A percentile compares a stretch with the other conserved stretches of the same genome.
These are phyloP conservation scores for Nemania sp. DNA, from an alignment of 2,329 filamentous ascomycete species.

Conservation along the genomic window DNA sequence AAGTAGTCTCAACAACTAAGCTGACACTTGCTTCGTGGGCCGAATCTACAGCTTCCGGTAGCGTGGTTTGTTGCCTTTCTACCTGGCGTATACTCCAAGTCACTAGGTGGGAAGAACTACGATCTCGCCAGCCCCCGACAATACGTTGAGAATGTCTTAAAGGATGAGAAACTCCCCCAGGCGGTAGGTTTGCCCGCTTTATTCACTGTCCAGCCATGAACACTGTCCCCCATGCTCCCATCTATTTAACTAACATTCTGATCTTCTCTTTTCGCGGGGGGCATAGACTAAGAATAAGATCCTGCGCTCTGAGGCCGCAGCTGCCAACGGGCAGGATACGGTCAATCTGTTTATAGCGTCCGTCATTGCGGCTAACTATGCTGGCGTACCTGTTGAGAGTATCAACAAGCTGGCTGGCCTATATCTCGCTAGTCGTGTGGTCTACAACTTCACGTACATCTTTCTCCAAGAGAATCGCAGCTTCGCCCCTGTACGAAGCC, in stretches of 20 bases:
- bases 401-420: conserved; percentile 56
- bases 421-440: conserved; percentile 56
- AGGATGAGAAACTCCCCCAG: conserved; percentile 39
- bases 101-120: conserved; percentile 25
- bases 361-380: conserved; percentile 61
- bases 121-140: conserved; percentile 38
- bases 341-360: conserved; percentile 43
- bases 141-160: conserved; percentile 35
- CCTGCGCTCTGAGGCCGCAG: conserved; percentile 39
- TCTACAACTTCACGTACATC: conserved; percentile 60
- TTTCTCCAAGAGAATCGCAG: conserved; percentile 56
- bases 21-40: conserved; percentile 16
- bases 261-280: neutral
- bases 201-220: neutral
- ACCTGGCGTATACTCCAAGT: conserved; percentile 36
- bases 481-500: conserved; percentile 54
- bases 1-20: neutral
- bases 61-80: conserved; percentile 36
- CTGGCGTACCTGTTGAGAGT: conserved; percentile 53
- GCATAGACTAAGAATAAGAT: conserved; percentile 43
- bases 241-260: conserved; percentile 20
- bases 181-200: conserved; percentile 33
- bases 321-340: conserved; percentile 42
- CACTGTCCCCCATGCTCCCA: too few relatives aligned
- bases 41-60: conserved; percentile 34